phyloP scores from a whole-genome alignment of 2,329 filamentous ascomycete species.

The Lomentospora prolificans region DNA sequence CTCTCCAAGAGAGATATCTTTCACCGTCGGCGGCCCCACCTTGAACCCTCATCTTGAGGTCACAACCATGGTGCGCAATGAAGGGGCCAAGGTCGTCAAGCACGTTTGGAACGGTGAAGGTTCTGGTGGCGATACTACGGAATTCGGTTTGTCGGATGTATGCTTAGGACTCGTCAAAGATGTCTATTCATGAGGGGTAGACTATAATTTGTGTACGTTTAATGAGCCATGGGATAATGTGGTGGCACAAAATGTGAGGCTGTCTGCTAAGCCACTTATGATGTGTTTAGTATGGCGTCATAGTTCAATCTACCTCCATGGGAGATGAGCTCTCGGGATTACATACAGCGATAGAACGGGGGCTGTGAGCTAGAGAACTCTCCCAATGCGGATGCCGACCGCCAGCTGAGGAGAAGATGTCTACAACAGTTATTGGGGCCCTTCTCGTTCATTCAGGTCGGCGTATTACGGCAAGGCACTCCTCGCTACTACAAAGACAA shows the following conservation, averaged over 20 bases:
- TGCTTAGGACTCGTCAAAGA: slow-evolving; percentile 1
- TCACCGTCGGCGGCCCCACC: background rate
- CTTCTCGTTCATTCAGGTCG: too few species aligned
- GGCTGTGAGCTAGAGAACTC: too few species aligned
- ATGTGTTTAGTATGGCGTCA: background rate
- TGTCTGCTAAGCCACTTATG: background rate
- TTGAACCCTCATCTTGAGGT: background rate
- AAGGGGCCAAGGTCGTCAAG: background rate
- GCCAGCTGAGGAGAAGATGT: too few species aligned
- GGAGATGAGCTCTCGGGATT: too few species aligned
- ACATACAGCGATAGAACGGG: too few species aligned
- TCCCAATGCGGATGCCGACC: too few species aligned
- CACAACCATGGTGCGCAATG: slow-evolving; percentile 1
- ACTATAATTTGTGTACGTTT: background rate
- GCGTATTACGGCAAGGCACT: too few species aligned
- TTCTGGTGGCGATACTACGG: background rate
- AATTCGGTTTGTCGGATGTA: background rate
- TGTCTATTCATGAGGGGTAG: background rate
- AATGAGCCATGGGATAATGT: too few species aligned
- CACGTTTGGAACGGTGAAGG: background rate
- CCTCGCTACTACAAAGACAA: too few species aligned
- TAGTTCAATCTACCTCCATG: too few species aligned
- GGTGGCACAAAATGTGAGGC: too few species aligned
- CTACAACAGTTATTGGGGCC: too few species aligned
- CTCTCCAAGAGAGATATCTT: slow-evolving; percentile 1